These are phyloP conservation scores for Vigna reflexopilosa DNA, from an alignment of 306 rosid species.

Conservation along the genomic window DNA sequence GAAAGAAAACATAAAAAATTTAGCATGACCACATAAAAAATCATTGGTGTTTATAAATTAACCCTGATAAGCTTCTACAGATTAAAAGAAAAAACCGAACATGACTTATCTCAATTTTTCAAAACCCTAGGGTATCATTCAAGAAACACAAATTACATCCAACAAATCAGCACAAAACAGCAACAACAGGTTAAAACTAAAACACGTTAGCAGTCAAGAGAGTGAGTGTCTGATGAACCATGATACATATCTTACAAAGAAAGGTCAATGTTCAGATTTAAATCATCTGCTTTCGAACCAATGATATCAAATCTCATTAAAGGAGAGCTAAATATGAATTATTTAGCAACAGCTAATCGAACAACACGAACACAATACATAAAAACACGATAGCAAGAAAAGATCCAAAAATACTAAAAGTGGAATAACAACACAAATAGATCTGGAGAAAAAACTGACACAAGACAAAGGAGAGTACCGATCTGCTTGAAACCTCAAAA, in stretches of 20 bases:
- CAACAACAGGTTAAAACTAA: background rate
- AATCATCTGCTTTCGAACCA: background rate
- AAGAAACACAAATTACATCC: background rate
- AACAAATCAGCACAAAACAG: background rate
- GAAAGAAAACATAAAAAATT: background rate
- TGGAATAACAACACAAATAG: background rate
- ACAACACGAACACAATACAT: background rate
- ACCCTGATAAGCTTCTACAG: background rate
- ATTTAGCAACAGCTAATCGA: background rate
- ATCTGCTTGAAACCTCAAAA: background rate
- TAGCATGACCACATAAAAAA: background rate
- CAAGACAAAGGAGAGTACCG: background rate
- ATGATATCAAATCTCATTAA: background rate
- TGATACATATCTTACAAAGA: background rate
- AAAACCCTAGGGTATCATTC: background rate
- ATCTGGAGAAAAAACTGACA: background rate
- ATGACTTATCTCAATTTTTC: background rate
- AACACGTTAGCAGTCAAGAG: background rate
- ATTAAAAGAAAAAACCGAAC: background rate
- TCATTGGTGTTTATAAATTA: background rate
- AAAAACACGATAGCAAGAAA: background rate
- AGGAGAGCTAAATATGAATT: background rate
- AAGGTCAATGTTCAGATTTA: background rate
- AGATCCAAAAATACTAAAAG: background rate
- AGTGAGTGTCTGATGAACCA: background rate